Percentiles rank a stretch among this genome's conserved stretches.
Evolutionary conservation across 306 rosid genomes (phyloP).

Genomic region (Myrica gale): DNA sequence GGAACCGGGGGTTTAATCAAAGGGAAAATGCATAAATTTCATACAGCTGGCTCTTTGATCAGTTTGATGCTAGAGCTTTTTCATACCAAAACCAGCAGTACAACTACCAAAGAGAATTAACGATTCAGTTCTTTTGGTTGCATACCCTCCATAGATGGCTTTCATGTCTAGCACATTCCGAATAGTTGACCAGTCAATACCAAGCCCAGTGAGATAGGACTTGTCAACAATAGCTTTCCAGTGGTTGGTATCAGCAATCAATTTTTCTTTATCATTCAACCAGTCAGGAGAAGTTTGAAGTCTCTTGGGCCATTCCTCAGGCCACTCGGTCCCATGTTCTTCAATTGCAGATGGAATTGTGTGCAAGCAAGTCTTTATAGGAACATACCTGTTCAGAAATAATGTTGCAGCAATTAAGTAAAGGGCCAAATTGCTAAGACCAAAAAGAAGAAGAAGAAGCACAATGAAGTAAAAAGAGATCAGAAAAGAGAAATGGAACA

Average conservation of each 20-base stretch:
- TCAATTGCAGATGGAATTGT: constrained; percentile 77
- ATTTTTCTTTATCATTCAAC: constrained; percentile 64
- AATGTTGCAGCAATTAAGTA: constrained; percentile 9
- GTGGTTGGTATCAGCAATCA: constrained; percentile 75
- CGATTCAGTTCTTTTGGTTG: constrained; percentile 24
- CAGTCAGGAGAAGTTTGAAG: constrained; percentile 82
- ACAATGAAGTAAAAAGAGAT: neutral
- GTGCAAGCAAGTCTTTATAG: constrained; percentile 75
- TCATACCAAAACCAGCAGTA: constrained; percentile 23
- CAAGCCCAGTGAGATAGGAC: constrained; percentile 84
- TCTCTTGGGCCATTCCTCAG: constrained; percentile 98
- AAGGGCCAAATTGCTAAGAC: neutral
- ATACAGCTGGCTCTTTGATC: neutral
- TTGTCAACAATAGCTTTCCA: constrained; percentile 74
- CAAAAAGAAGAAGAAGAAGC: neutral
- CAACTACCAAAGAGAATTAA: constrained; percentile 21
- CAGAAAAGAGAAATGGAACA: neutral
- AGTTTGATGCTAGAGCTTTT: neutral
- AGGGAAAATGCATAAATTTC: neutral
- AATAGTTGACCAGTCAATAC: constrained; percentile 81
- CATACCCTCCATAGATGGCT: constrained; percentile 94
- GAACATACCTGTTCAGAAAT: constrained; percentile 61
- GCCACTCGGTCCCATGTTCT: constrained; percentile 96
- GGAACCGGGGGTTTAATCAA: constrained; percentile 5
- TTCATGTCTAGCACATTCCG: constrained; percentile 96